phyloP scores from a whole-genome alignment of 2,329 filamentous ascomycete species.

The Colletotrichum filicis region DNA sequence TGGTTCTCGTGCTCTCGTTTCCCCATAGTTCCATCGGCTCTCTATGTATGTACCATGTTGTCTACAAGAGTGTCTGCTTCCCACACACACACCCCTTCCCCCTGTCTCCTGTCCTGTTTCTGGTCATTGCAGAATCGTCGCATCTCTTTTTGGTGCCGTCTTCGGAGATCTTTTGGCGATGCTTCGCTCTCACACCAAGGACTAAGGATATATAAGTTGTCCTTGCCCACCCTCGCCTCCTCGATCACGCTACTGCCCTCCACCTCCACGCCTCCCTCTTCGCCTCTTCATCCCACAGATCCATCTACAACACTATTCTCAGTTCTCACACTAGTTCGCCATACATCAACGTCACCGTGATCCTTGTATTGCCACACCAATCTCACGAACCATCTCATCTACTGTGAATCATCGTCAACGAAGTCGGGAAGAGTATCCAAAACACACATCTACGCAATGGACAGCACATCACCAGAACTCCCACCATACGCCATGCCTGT shows the following conservation, averaged over 20 bases:
- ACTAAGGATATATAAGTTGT: not conserved
- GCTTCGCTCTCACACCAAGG: not conserved
- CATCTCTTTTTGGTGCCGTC: slow-evolving; percentile 2
- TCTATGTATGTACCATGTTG: not conserved
- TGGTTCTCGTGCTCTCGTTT: not conserved
- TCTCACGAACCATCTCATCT: not conserved
- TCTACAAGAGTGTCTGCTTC: not conserved
- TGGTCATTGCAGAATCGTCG: not conserved
- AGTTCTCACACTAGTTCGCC: not conserved
- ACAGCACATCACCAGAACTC: slow-evolving; percentile 15
- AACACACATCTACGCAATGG: not conserved
- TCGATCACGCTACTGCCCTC: slow-evolving; percentile 1
- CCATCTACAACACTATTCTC: slow-evolving; percentile 1
- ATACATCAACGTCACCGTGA: not conserved
- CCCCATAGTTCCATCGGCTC: slow-evolving; percentile 12
- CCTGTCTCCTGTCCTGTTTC: not conserved
- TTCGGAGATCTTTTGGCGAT: slow-evolving; percentile 17
- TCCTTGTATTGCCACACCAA: not conserved
- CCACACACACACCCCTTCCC: not conserved
- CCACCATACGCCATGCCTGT: slow-evolving; percentile 15
- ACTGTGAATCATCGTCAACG: not conserved
- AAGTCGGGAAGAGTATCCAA: not conserved
- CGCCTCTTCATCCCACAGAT: slow-evolving; percentile 4
- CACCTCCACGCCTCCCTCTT: not conserved
- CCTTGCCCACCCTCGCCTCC: slow-evolving; percentile 10